phyloP scores from a whole-genome alignment of 2,329 filamentous ascomycete genomes.

The Nigrospora oryzae region DNA sequence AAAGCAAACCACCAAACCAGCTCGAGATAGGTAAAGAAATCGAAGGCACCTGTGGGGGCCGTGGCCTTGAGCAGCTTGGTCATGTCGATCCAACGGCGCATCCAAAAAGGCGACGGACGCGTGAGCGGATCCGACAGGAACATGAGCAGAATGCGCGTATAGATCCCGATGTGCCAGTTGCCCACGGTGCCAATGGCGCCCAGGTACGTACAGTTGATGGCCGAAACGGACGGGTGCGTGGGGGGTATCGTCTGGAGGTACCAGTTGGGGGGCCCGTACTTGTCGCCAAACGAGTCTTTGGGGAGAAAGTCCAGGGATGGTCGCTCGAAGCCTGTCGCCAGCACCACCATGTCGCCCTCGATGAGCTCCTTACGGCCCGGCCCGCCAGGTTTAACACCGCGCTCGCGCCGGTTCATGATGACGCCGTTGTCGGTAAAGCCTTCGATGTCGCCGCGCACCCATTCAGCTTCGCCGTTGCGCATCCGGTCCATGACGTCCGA shows the following conservation, averaged over 20 bases:
- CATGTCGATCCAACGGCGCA: constrained; percentile 83
- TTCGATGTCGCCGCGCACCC: constrained; percentile 75
- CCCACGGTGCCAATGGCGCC: constrained; percentile 75
- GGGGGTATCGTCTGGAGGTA: constrained; percentile 83
- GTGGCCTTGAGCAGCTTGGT: constrained; percentile 61
- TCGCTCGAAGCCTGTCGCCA: constrained; percentile 76
- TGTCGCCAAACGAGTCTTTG: constrained; percentile 60
- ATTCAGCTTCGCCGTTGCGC: constrained; percentile 61
- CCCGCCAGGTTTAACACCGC: constrained; percentile 68
- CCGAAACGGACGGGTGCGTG: constrained; percentile 61
- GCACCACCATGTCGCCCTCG: constrained; percentile 67
- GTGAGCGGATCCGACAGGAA: constrained; percentile 74
- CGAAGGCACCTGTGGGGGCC: constrained; percentile 68
- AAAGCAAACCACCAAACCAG: constrained; percentile 81
- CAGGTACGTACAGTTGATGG: constrained; percentile 75
- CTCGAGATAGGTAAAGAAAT: constrained; percentile 86
- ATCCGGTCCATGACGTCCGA: constrained; percentile 71
- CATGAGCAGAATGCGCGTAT: constrained; percentile 79
- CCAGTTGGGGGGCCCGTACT: constrained; percentile 77
- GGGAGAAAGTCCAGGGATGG: constrained; percentile 69
- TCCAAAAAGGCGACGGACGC: constrained; percentile 62
- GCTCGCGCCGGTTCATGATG: constrained; percentile 60
- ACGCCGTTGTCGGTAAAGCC: constrained; percentile 57
- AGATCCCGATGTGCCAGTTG: constrained; percentile 86
- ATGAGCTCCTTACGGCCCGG: constrained; percentile 60